phyloP scores from a whole-genome alignment of 2,329 filamentous ascomycete genomes.

The Fonsecaea erecta region DNA sequence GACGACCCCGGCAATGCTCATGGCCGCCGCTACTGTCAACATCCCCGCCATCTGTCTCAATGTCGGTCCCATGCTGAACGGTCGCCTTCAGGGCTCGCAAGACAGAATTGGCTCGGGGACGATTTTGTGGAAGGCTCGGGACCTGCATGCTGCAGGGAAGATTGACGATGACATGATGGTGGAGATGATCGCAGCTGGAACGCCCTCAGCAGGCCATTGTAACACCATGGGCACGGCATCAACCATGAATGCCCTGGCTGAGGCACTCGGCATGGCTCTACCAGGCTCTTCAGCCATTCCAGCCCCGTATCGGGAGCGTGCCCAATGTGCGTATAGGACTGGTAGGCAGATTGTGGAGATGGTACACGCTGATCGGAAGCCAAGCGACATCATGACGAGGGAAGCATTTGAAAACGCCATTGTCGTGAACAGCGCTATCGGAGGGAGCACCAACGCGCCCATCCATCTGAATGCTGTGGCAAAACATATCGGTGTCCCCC shows the following conservation, averaged over 20 bases:
- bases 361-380: conserved; percentile 55
- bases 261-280: conserved; percentile 59
- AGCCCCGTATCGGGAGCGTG: conserved; percentile 55
- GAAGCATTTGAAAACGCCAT: conserved; percentile 63
- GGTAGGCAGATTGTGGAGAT: conserved; percentile 57
- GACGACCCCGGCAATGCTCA: conserved; percentile 57
- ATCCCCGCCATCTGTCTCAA: conserved; percentile 59
- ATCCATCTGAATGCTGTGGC: conserved; percentile 62
- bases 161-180: conserved; percentile 52
- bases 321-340: conserved; percentile 56
- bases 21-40: conserved; percentile 59
- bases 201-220: conserved; percentile 56
- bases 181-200: conserved; percentile 53
- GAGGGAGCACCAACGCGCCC: conserved; percentile 62
- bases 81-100: conserved; percentile 46
- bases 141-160: conserved; percentile 54
- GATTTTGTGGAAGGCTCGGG: conserved; percentile 56
- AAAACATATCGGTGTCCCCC: conserved; percentile 57
- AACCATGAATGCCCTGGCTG: conserved; percentile 59
- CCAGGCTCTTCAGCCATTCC: conserved; percentile 59
- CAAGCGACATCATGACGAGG: conserved; percentile 61
- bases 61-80: conserved; percentile 60
- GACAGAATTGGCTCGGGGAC: conserved; percentile 53
- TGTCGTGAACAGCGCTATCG: conserved; percentile 60
- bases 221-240: conserved; percentile 61